Percentiles rank a stretch among this genome's conserved stretches.
phyloP scores from a whole-genome alignment of 2,329 filamentous ascomycete species.

The Pseudogymnoascus sp. region DNA sequence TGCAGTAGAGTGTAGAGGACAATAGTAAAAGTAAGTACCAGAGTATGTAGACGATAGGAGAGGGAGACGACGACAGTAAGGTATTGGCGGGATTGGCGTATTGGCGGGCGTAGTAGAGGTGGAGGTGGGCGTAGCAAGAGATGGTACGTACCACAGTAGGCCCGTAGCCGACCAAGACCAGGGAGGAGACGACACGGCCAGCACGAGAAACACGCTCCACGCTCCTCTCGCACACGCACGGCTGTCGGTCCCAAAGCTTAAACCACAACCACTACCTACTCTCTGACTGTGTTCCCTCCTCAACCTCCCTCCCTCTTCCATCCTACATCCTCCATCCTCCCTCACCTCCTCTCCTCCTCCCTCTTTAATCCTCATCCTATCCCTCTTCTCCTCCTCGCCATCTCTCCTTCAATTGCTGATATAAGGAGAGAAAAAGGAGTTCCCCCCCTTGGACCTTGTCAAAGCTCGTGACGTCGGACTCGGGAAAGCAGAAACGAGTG shows the following conservation, averaged over 20 bases:
- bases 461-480: slow-evolving; percentile 2
- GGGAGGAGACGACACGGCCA: not conserved
- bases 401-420: slow-evolving; percentile 5
- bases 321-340: not conserved
- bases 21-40: not conserved
- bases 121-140: not conserved
- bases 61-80: not conserved
- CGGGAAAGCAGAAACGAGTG: not conserved
- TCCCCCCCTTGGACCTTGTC: not conserved
- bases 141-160: not conserved
- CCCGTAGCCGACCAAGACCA: not conserved
- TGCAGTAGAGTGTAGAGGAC: not conserved
- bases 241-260: slow-evolving; percentile 7
- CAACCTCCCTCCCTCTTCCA: not conserved
- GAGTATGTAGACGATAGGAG: not conserved
- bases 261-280: not conserved
- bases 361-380: slow-evolving; percentile 10
- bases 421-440: not conserved
- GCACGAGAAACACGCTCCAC: not conserved
- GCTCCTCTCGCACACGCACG: not conserved
- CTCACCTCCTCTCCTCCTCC: slow-evolving; percentile 11
- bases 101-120: not conserved
- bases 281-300: slow-evolving; percentile 3
- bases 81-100: not conserved
- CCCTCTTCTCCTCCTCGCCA: not conserved